Conservation (phyloP, 305 asterid species). For the Fraxinus dipetala region DNA sequence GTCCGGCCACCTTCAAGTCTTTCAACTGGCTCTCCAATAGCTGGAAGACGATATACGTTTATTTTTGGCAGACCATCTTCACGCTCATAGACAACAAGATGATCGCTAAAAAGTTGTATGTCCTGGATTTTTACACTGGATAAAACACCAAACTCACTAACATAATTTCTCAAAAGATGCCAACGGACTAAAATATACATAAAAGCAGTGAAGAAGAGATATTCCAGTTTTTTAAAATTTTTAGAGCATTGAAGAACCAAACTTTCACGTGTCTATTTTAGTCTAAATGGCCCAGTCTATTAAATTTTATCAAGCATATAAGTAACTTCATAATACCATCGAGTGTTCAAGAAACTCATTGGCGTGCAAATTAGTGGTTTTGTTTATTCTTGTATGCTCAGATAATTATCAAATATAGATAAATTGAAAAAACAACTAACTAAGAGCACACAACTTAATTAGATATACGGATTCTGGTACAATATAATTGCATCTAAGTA, state of each 20-base stretch:
- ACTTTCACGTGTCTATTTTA: slow-evolving; percentile 15
- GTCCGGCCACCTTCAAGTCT: slow-evolving; percentile 65
- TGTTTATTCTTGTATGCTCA: slow-evolving; percentile 4
- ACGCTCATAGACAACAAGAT: slow-evolving; percentile 82
- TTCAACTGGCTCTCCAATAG: slow-evolving; percentile 63
- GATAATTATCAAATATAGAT: slow-evolving; percentile 10
- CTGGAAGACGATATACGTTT: slow-evolving; percentile 63
- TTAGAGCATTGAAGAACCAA: slow-evolving; percentile 9
- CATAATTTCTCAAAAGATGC: slow-evolving; percentile 11
- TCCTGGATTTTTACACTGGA: slow-evolving; percentile 81
- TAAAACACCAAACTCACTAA: slow-evolving; percentile 29
- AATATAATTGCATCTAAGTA: slow-evolving; percentile 9
- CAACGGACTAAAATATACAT: neutral
- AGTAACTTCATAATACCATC: slow-evolving; percentile 4
- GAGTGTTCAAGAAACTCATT: neutral
- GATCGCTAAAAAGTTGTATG: slow-evolving; percentile 63
- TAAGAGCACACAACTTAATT: slow-evolving; percentile 8
- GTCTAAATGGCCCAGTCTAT: slow-evolving; percentile 2
- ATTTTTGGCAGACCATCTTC: slow-evolving; percentile 75
- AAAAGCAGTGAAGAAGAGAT: neutral
- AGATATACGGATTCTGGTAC: neutral
- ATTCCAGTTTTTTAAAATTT: slow-evolving; percentile 16
- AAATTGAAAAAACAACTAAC: slow-evolving; percentile 3
- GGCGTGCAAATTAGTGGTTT: neutral
- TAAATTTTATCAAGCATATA: slow-evolving; percentile 13